Evolutionary conservation across 257 asterid species (phyloP), one percentile per base, ranked within the genome.

Genomic region (Ehretia macrophylla): DNA sequence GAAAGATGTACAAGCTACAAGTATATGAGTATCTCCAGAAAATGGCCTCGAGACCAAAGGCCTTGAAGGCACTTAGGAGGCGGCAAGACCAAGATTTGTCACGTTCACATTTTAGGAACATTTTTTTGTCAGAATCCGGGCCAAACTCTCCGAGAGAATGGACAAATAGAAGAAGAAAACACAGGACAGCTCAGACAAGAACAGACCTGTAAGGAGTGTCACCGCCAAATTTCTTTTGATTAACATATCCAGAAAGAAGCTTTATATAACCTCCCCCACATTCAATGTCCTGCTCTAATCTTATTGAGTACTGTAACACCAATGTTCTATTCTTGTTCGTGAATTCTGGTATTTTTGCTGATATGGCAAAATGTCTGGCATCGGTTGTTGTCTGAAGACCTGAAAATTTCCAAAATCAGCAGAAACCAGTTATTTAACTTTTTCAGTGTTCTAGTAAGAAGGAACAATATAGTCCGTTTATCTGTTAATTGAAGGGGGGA

Each of bases 201-300:
- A 42, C 67, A 14, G 69, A 86, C 99, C 96, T 93, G 86, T 93
- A 93, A 60, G 99, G 99, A 52, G 99, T 93, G 67, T 89, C 99
- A 14, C 99, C 99, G 4, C 99, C 96, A 59, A 86, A 89, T 71
- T 93, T 93, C 88, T 93, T 93, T 67, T 93, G 99, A 66, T 89
- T 92, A 40, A 88, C 97, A 68, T 67, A 88, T 68, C 94, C 97
- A 45, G 99, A 92, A 17, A 75, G 87, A 75, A 92, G 96, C 85
- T 92, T 92, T 35, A 92, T 81, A 51, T 92, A 92, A 54, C 97
- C 99, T 6, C 99, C 99, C 21, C 99, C 99, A 50, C 99, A 92
- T 75, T 92, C 99, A 55, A 92, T 92, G 74, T 92, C 97, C 73
- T 93, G 97, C 78, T 93, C 99, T 40, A 89, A 50, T 70, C 81